phyloP scores from a whole-genome alignment of 352 stramenopile genomes.

The Globisporangium iwayamae region DNA sequence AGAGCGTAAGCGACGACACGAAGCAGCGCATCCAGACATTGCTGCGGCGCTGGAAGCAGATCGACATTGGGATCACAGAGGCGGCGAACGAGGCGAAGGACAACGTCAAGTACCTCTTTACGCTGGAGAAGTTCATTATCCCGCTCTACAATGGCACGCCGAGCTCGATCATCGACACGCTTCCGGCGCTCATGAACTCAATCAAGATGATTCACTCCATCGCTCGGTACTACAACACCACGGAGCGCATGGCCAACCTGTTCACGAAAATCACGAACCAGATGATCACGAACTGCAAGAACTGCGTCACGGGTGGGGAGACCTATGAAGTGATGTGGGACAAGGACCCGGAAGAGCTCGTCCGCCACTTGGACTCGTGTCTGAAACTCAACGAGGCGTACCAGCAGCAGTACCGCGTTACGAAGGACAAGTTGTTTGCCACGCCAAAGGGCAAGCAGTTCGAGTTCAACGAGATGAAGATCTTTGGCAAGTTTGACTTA shows the following conservation, averaged over 20 bases:
- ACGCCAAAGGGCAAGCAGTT: slow-evolving; percentile 98
- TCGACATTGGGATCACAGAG: slow-evolving; percentile 98
- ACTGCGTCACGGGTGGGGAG: slow-evolving; percentile 88
- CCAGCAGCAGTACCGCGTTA: slow-evolving; percentile 97
- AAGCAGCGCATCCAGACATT: slow-evolving; percentile 94
- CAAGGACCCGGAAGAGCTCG: slow-evolving; percentile 93
- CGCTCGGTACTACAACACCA: slow-evolving; percentile 98
- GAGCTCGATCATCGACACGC: slow-evolving; percentile 97
- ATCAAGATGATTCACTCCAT: slow-evolving; percentile 99
- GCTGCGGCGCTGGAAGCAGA: slow-evolving; percentile 96
- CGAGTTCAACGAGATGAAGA: slow-evolving; percentile 98
- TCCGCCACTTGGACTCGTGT: slow-evolving; percentile 93
- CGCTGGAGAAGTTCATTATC: slow-evolving; percentile 95
- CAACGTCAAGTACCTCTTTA: slow-evolving; percentile 99
- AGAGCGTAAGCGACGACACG: slow-evolving; percentile 82
- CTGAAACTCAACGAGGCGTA: slow-evolving; percentile 98
- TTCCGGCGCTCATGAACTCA: slow-evolving; percentile 97
- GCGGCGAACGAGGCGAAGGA: slow-evolving; percentile 98
- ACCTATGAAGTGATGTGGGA: slow-evolving; percentile 92
- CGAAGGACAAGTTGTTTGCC: slow-evolving; percentile 95
- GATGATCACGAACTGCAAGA: slow-evolving; percentile 98
- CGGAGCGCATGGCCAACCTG: slow-evolving; percentile 95
- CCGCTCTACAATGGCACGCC: slow-evolving; percentile 90
- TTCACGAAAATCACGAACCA: slow-evolving; percentile 98
- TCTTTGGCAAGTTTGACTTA: slow-evolving; percentile 98